Base-by-base conservation (phyloP, 441 rosid genomes). In the Pelargonium australe region DNA sequence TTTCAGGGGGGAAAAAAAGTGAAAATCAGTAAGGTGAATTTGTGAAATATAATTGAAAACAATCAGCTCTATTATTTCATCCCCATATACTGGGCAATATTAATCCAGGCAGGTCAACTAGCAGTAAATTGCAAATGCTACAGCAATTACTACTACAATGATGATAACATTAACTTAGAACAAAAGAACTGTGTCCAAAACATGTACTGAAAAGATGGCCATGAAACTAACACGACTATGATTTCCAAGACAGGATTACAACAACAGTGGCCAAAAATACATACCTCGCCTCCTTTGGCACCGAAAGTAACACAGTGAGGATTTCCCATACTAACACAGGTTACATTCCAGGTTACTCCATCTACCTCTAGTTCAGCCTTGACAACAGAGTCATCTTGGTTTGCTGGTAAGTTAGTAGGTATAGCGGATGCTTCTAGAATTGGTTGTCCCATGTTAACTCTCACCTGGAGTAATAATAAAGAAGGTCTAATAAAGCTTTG, bases 241-340 rank as follows among this genome's bases (percentile, higher is more conserved):
- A 58, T 17, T 19, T 13, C 41, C 12, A 66, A n/a, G n/a, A 3
- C 28, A 16, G 3, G 72, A 41, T 45, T 43, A 4, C 41, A 28
- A 58, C 64, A 25, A 25, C 62, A 58, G 41, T 40, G 53, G 47
- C 16, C 65, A 7, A 34, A 70, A 65, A 31, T 6, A 66, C 78
- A 70, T 79, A 92, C 99, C 95, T 85, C 79, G 65, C 77, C 83
- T 75, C 77, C 85, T 72, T 83, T 83, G 49, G 73, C 80, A 65
- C 95, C 93, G 60, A 92, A 90, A 65, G 91, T 89, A 31, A 95
- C 71, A 68, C 99, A 95, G 70, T 95, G 99, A 65, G 99, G 99
- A 82, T 95, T 95, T 13, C 99, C 98, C 99, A 92, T 95, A 61
- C 98, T 90, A 80, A 92, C 97, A 69, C 98, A 92, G 17, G 96